Evolutionary conservation across 306 rosid species (phyloP).

Genomic region (Calophaca sinica): DNA sequence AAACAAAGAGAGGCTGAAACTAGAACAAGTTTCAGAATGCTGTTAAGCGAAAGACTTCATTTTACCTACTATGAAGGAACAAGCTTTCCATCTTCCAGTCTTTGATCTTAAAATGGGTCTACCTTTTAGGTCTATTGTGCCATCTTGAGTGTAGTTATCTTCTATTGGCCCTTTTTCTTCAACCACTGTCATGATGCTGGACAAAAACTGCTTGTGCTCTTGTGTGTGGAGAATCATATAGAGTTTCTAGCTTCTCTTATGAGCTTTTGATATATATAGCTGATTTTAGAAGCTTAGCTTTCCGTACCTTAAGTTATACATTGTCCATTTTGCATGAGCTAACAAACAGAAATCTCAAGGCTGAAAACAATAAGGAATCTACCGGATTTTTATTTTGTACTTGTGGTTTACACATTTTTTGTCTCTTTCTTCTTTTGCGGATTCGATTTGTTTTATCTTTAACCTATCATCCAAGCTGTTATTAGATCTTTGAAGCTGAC

Average conservation of each 20-base stretch:
- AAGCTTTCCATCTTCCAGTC: constrained; percentile 55
- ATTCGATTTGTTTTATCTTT: background rate
- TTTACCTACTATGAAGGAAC: constrained; percentile 56
- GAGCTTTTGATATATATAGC: constrained; percentile 12
- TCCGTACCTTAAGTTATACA: background rate
- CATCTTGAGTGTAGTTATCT: constrained; percentile 54
- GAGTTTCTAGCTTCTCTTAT: background rate
- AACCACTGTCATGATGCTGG: constrained; percentile 30
- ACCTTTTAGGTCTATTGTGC: constrained; percentile 52
- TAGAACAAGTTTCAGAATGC: background rate
- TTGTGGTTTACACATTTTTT: background rate
- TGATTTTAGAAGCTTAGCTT: constrained; percentile 34
- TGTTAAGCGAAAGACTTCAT: background rate
- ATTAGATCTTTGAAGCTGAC: constrained; percentile 6
- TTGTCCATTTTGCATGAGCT: constrained; percentile 37
- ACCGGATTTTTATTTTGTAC: constrained; percentile 4
- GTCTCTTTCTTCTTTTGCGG: background rate
- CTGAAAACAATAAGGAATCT: background rate
- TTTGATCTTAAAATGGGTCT: constrained; percentile 56
- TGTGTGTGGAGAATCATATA: background rate
- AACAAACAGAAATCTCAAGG: constrained; percentile 23
- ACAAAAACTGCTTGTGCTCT: constrained; percentile 15
- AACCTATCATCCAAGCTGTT: constrained; percentile 4
- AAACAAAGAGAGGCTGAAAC: background rate
- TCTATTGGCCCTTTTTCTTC: constrained; percentile 46